Percentiles rank a stretch among this genome's conserved stretches.
phyloP scores from a whole-genome alignment of 331 rosid genomes.

The Erythrophleum ivorense region DNA sequence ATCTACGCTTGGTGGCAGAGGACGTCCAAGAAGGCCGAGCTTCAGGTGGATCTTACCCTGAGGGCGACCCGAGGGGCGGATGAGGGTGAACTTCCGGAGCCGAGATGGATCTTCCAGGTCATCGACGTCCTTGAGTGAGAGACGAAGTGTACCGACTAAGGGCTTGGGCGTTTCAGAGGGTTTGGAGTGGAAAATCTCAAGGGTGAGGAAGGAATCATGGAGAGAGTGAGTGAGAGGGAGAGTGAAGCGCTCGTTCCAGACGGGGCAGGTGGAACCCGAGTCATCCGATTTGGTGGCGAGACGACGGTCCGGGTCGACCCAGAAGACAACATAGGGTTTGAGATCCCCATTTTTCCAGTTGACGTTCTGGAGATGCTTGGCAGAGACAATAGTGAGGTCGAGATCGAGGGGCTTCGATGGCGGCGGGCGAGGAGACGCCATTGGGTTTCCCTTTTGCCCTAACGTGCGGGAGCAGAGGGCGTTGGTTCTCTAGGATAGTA shows the following conservation, averaged over 20 bases:
- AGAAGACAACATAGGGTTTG: constrained; percentile 85
- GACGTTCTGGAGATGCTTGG: constrained; percentile 89
- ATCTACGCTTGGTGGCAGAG: constrained; percentile 52
- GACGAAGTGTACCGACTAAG: constrained; percentile 75
- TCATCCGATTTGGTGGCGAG: constrained; percentile 92
- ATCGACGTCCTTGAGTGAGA: constrained; percentile 60
- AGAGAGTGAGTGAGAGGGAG: constrained; percentile 62
- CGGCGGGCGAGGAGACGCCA: constrained; percentile 82
- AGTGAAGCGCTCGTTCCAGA: constrained; percentile 91
- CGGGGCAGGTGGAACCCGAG: constrained; percentile 68
- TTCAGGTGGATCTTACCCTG: constrained; percentile 83
- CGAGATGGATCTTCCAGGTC: constrained; percentile 52
- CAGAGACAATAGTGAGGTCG: constrained; percentile 79
- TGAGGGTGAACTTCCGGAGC: constrained; percentile 57
- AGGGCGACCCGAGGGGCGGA: constrained; percentile 87
- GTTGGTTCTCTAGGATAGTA: background rate
- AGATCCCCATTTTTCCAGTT: constrained; percentile 89
- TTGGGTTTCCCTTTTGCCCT: constrained; percentile 4
- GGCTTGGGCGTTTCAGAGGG: constrained; percentile 89
- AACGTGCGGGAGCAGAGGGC: background rate
- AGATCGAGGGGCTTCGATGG: constrained; percentile 71
- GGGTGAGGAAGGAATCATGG: constrained; percentile 69
- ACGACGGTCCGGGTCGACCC: constrained; percentile 83
- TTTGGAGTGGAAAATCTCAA: constrained; percentile 87
- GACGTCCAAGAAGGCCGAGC: constrained; percentile 68